phyloP scores from a whole-genome alignment of 495 filamentous ascomycete genomes.

The Penicillium longicatenatum region DNA sequence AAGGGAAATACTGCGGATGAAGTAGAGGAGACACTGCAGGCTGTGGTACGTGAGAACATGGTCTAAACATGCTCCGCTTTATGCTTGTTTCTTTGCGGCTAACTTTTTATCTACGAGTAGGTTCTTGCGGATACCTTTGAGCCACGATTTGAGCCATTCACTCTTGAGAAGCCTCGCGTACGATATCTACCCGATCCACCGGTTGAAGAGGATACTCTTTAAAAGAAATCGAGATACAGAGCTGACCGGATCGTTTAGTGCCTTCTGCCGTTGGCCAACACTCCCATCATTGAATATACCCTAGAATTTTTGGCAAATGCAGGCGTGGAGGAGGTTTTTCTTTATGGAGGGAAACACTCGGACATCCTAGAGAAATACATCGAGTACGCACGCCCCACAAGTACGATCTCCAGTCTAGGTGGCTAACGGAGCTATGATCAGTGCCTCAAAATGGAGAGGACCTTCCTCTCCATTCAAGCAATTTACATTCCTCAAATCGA shows the following conservation, averaged over 20 bases:
- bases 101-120: constrained; percentile 36
- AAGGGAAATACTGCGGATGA: constrained; percentile 63
- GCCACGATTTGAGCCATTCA: constrained; percentile 86
- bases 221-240: not conserved
- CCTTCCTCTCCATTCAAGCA: constrained; percentile 79
- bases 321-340: constrained; percentile 86
- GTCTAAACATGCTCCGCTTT: not conserved
- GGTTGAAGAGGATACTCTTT: not conserved
- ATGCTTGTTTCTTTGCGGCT: constrained; percentile 13
- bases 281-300: constrained; percentile 94
- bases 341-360: constrained; percentile 91
- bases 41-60: constrained; percentile 62
- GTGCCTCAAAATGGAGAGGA: constrained; percentile 68
- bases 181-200: constrained; percentile 26
- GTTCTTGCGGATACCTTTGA: constrained; percentile 93
- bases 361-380: constrained; percentile 87
- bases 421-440: constrained; percentile 25
- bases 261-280: constrained; percentile 90
- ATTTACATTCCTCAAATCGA: constrained; percentile 83
- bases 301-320: constrained; percentile 94
- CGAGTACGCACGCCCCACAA: constrained; percentile 39
- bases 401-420: not conserved
- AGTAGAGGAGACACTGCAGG: constrained; percentile 84
- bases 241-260: constrained; percentile 56
- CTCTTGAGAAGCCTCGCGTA: constrained; percentile 85